Base-by-base conservation (phyloP, 2,329 filamentous ascomycete species). In the Fusarium scirpi region DNA sequence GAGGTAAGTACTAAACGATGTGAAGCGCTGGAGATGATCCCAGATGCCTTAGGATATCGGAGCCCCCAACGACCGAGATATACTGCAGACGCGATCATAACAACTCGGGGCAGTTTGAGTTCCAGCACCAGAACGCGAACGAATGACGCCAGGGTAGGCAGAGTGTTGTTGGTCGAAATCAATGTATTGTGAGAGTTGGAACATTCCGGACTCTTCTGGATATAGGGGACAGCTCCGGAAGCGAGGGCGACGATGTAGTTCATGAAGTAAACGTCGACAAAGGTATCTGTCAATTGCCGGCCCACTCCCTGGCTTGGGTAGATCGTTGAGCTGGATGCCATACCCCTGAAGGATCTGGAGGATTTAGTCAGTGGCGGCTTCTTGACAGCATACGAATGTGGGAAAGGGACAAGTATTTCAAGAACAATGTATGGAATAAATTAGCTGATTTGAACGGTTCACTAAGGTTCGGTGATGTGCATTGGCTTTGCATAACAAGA, bases 211-310 rank as follows among this genome's bases (percentile, higher is more conserved):
- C 8, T 32, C 8, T 32, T 32, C 15, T 32, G 30, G 30, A 32
- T 32, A 16, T 32, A 25, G 5, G 46, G 55, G 12, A 53, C 46
- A 18, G 25, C 55, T 8, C 15, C 20, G 30, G 46, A 20, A 13
- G 46, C 55, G 4, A 58, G 32, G 13, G 46, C 6, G 20, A 22
- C 22, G n/a, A 53, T 58, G 4, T 58, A 53, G 20, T 58, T 58
- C 46, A 58, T 58, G 46, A 58, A 58, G 12, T 58, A 58, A 12
- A 41, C n/a, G n/a, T 58, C 55, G 25, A 53, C 25, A n/a, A 58
- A 53, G 3, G 55, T 22, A 25, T 58, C 47, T 8, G 55, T 58
- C 34, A 58, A 58, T 20, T 38, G 32, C 7, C 20, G 32, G 46
- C 25, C 34, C 9, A 12, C 25, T 9, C 47, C 29, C 11, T 20